These are phyloP conservation scores for Penicillium sp. DNA, from an alignment of 2,329 filamentous ascomycete genomes.

Conservation along the genomic window DNA sequence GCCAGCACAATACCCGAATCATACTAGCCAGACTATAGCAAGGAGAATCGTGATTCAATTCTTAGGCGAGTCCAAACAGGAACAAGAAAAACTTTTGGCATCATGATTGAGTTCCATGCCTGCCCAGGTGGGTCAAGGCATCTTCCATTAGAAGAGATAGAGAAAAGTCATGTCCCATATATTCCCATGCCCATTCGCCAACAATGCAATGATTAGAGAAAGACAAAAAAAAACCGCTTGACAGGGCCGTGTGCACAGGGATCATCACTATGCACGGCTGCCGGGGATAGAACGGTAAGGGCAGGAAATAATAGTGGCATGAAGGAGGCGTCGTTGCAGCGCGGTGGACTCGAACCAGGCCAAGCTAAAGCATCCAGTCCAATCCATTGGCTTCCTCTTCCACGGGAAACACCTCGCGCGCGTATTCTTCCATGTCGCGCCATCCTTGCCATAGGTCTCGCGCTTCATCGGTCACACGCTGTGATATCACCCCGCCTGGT, in stretches of 20 bases:
- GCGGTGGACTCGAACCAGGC: background rate
- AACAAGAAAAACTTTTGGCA: constrained; percentile 17
- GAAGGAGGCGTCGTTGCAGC: background rate
- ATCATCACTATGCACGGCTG: constrained; percentile 25
- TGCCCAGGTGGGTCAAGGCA: constrained; percentile 9
- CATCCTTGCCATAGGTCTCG: constrained; percentile 86
- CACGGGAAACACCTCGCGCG: constrained; percentile 83
- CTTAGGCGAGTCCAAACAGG: too few relatives aligned
- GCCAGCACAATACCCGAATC: too few relatives aligned
- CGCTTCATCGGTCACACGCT: constrained; percentile 66
- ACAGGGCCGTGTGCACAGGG: constrained; percentile 19
- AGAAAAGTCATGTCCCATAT: constrained; percentile 18
- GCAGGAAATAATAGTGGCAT: background rate
- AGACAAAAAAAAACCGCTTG: constrained; percentile 11
- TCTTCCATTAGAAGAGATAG: constrained; percentile 13
- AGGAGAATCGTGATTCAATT: too few relatives aligned
- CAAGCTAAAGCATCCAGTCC: constrained; percentile 68
- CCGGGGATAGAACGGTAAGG: constrained; percentile 15
- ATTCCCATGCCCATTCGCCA: constrained; percentile 26
- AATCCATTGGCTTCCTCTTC: constrained; percentile 92
- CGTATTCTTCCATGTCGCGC: constrained; percentile 87
- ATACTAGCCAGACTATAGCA: too few relatives aligned
- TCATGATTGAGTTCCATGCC: constrained; percentile 1
- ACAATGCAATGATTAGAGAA: constrained; percentile 26
- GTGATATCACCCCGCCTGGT: constrained; percentile 55